Base-by-base conservation (phyloP, 108 stramenopile genomes). In the Ochromonas danica region DNA sequence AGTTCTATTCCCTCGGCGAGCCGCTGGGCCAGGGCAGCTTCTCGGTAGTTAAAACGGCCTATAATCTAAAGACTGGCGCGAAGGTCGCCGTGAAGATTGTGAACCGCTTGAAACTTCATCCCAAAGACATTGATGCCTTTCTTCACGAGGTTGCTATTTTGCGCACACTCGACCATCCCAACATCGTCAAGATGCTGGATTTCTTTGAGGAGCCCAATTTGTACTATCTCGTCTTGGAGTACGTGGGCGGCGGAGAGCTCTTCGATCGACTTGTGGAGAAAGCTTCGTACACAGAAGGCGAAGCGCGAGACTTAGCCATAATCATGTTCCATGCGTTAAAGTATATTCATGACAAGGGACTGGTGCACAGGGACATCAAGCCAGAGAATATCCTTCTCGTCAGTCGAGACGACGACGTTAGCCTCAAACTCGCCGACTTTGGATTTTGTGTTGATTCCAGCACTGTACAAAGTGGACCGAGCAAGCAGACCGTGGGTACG, bases 191-290 rank as follows among this genome's bases (percentile, higher is more conserved):
- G 31, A 84, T 94, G 39, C 83, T 88, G 51, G 91, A 91, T 79
- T 89, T 91, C 38, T 89, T 91, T 61, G 85, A 90, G 61, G 91
- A 91, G 62, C 77, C 86, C 0, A 81, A 86, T 42, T 51, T 89
- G 39, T 86, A 81, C 14, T 88, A 88, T 67, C 78, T 95, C 51
- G 85, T 95, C 0, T 85, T 92, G 63, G 94, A 93, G 75, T 82
- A 85, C 35, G 85, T 90, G 77, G 84, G 84, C 40, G 94, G 94
- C 25, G 94, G 94, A 0, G 97, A 97, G 84, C 87, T 98, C 22
- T 97, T 97, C 75, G 94, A 96, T 87, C 89, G 94, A 1, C 93
- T 98, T 77, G 93, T 95, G 25, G 84, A 89, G 2, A 94, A 93
- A 84, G 90, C 91, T 71, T 91, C 80, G 62, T 98, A 96, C 85